Base-by-base conservation (phyloP, 1,139 yeast genomes). In the Blastobotrys arbuscula region DNA sequence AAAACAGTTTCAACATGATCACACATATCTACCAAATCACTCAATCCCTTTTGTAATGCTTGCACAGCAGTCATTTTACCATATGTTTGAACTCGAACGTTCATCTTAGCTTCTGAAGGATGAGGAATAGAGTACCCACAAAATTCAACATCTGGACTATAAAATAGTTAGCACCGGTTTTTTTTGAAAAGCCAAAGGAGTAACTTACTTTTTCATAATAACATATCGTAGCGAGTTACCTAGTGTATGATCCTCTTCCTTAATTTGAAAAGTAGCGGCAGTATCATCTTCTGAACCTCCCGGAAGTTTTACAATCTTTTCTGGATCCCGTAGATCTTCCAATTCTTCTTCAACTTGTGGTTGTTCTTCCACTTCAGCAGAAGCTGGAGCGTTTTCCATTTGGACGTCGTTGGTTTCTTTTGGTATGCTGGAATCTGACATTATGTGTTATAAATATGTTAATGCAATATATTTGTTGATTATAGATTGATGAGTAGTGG, bases 61-160 rank as follows among this genome's bases (percentile, higher is more conserved):
- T 90, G 96, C 39, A 86, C 81, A 3, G 98, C 97, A 10, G 97
- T 84, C 56, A 82, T 78, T 52, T 78, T 75, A 38, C 47, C 97
- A 63, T 89, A 90, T 1, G 98, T 94, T 69, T 92, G 98, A 56
- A 92, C 88, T 70, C 98, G 81, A 50, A 92, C 67, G 70, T 94
- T 89, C 70, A 92, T 72, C 60, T 86, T 84, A 53, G 88, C 78
- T 69, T 94, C 98, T 33, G 96, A 87, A 26, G 98, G 98, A 69
- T 92, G 98, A n/a, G 98, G 98, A 55, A 92, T 94, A 44, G 97
- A 87, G 71, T 92, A 92, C 51, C 98, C 98, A 64, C 97, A 92
- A 67, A 94, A 92, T 64, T 92, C 98, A 31, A 92, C 97, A 58
- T 89, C 95, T 36, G 97, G 96, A 70, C 72, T 67, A 42, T 15